phyloP scores from a whole-genome alignment of 2,329 filamentous ascomycete species.

The Nothophaeocryptopus gaeumannii region DNA sequence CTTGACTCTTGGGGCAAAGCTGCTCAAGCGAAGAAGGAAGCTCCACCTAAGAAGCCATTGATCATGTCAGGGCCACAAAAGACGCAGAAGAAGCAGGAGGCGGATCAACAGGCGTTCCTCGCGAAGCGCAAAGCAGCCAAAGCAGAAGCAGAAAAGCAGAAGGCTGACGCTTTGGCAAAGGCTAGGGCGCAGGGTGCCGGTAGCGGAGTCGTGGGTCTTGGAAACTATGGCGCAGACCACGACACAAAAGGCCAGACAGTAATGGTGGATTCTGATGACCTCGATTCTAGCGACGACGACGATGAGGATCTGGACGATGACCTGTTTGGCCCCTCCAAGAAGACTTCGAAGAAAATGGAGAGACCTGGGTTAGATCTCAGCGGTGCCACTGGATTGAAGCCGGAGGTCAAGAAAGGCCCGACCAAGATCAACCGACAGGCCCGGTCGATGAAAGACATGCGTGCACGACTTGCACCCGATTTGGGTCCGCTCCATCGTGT shows the following conservation, averaged over 20 bases:
- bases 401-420: slow-evolving; percentile 62
- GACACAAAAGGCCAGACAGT: slow-evolving; percentile 73
- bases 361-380: slow-evolving; percentile 34
- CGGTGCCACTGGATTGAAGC: slow-evolving; percentile 33
- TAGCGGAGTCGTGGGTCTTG: slow-evolving; percentile 70
- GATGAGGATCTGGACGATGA: slow-evolving; percentile 59
- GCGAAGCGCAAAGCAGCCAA: slow-evolving; percentile 72
- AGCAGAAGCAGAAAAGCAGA: slow-evolving; percentile 69
- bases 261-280: slow-evolving; percentile 76
- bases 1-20: slow-evolving; percentile 19
- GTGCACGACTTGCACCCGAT: slow-evolving; percentile 84
- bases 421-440: slow-evolving; percentile 79
- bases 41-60: slow-evolving; percentile 33
- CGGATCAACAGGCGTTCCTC: slow-evolving; percentile 58
- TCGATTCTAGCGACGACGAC: slow-evolving; percentile 41
- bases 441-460: slow-evolving; percentile 87
- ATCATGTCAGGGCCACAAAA: slow-evolving; percentile 24
- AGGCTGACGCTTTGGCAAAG: slow-evolving; percentile 39
- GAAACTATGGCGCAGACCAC: slow-evolving; percentile 75
- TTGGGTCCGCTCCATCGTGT: slow-evolving; percentile 80
- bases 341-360: slow-evolving; percentile 44
- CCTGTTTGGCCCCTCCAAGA: slow-evolving; percentile 55
- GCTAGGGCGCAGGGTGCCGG: slow-evolving; percentile 65
- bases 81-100: slow-evolving; percentile 37
- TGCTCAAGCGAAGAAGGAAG: slow-evolving; percentile 19